Evolutionary conservation across 495 filamentous ascomycete species (phyloP), one percentile per base, ranked within the genome.

Genomic region (Gamarada debralockiae): DNA sequence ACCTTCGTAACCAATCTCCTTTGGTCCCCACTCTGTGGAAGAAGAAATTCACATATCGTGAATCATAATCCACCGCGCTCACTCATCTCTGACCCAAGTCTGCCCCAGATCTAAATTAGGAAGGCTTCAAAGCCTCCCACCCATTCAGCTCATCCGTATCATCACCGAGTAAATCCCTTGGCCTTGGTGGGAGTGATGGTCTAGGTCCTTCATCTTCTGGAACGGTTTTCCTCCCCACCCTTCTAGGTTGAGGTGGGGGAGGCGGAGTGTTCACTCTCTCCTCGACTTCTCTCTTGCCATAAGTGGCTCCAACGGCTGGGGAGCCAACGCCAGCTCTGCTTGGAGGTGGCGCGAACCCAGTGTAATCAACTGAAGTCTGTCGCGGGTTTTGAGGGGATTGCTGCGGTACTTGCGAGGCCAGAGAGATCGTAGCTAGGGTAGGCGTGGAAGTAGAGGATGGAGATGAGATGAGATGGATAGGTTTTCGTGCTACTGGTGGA

Each of bases 401-500:
- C 2, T 34, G 44, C 17, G 31, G 50, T 15, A 37, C 18, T 23
- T 37, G 40, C 7, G 60, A 36, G 17, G 39, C 14, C 4, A 31
- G 17, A 2, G 54, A 48, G 7, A 41, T 43, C 12, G 48, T 21
- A 14, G 53, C 46, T 4, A 53, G 20, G 1, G 55, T 58, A 7
- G 61, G 57, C 3, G 53, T 56, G 1, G 52, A 45, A 7, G 51
- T 52, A 1, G 43, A 18, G 8, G 61, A 55, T 22, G 48, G 67
- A 0, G 74, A 73, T 14, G 58, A 58, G 12, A 60, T 63, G 13
- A 81, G 70, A 59, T 80, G 75, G 5, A 74, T 68, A 1, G 78
- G 78, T 51, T 81, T 81, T 46, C 67, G 69, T 3, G 74, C 77
- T 42, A 81, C 67, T 0, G 78, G 77, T n/a, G 78, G 78, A 13